Evolutionary conservation across 176 grass and related monocot species (phyloP).

Genomic region (Raddia guianensis): DNA sequence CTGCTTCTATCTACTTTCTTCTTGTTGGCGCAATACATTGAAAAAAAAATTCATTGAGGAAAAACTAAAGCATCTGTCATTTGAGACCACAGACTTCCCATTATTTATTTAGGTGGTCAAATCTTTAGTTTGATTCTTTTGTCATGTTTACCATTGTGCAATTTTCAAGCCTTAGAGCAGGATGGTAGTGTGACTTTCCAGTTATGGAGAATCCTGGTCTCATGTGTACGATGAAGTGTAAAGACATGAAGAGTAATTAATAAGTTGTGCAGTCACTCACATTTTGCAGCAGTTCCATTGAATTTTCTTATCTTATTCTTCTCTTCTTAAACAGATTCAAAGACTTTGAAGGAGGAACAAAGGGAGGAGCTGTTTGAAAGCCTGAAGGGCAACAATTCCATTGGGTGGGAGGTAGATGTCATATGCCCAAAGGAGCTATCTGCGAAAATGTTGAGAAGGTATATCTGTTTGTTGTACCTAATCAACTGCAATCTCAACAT

Average conservation of each 20-base stretch:
- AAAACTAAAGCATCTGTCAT: background rate
- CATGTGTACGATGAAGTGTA: background rate
- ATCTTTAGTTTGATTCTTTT: background rate
- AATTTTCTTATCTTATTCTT: slow-evolving; percentile 17
- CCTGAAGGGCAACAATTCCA: slow-evolving; percentile 64
- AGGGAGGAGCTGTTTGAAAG: slow-evolving; percentile 87
- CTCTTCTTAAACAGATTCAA: slow-evolving; percentile 65
- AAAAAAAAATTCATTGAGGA: background rate
- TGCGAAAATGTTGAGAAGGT: slow-evolving; percentile 93
- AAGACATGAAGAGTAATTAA: background rate
- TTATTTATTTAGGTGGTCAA: background rate
- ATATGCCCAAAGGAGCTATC: slow-evolving; percentile 90
- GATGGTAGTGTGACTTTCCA: background rate
- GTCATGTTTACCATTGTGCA: background rate
- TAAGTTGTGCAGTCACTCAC: background rate
- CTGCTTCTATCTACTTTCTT: background rate
- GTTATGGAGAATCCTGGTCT: background rate
- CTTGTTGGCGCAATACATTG: slow-evolving; percentile 8
- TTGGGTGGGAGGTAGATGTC: slow-evolving; percentile 92
- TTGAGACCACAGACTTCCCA: slow-evolving; percentile 12
- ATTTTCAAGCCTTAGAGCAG: background rate
- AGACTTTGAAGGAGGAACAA: slow-evolving; percentile 90
- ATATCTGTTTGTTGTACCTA: slow-evolving; percentile 15
- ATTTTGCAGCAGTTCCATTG: background rate
- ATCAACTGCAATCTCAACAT: background rate